phyloP scores from a whole-genome alignment of 2,329 filamentous ascomycete species.

The Trematosphaeria pertusa region DNA sequence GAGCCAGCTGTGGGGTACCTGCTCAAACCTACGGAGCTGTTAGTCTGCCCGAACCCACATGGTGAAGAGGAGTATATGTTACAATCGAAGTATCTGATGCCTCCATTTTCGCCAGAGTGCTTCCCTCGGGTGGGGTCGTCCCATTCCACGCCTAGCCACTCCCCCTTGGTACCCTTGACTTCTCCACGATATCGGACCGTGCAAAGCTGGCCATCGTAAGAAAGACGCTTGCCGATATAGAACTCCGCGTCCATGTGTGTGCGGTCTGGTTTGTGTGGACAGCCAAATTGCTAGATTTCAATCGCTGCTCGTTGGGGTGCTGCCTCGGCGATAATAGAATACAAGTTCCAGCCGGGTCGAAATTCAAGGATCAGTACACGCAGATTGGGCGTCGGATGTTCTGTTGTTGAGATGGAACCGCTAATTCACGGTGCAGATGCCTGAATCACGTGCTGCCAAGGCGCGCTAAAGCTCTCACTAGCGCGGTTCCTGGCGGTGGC shows the following conservation, averaged over 20 bases:
- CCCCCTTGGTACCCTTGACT: slow-evolving; percentile 76
- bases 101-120: slow-evolving; percentile 84
- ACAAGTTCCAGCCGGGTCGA: too few species aligned
- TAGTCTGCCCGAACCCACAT: too few species aligned
- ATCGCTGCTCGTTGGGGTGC: too few species aligned
- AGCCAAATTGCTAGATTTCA: too few species aligned
- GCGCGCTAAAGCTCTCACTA: neutral
- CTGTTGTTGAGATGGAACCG: too few species aligned
- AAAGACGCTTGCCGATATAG: slow-evolving; percentile 76
- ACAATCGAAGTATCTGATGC: slow-evolving; percentile 84
- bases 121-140: slow-evolving; percentile 87
- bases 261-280: too few species aligned
- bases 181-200: slow-evolving; percentile 84
- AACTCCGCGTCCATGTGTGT: slow-evolving; percentile 39
- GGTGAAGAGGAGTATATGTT: too few species aligned
- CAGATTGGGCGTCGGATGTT: too few species aligned
- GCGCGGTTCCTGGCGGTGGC: neutral
- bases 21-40: slow-evolving; percentile 59
- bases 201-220: slow-evolving; percentile 77
- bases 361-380: too few species aligned
- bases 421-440: too few species aligned
- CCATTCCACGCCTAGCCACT: slow-evolving; percentile 97
- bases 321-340: too few species aligned
- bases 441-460: slow-evolving; percentile 6
- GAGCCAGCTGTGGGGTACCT: slow-evolving; percentile 76